phyloP scores from a whole-genome alignment of 345 rosid genomes.

The Syzygium jambos region DNA sequence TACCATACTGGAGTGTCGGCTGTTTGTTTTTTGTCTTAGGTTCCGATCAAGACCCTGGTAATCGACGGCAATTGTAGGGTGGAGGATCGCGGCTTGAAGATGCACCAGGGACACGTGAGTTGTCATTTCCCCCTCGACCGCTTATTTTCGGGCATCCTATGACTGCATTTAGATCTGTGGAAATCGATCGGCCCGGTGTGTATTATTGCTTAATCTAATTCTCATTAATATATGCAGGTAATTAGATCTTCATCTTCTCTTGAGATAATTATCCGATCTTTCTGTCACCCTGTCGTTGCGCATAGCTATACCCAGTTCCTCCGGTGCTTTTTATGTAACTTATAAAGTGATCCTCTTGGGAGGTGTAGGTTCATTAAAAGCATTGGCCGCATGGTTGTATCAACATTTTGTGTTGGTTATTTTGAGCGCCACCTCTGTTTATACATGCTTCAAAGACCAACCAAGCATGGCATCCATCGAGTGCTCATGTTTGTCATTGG shows the following conservation, averaged over 20 bases:
- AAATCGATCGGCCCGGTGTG: neutral
- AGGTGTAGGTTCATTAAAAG: neutral
- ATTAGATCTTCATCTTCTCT: neutral
- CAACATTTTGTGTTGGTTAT: neutral
- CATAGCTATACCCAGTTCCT: neutral
- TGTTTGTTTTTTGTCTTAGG: slow-evolving; percentile 27
- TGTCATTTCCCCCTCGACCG: neutral
- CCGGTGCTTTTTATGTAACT: neutral
- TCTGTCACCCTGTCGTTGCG: neutral
- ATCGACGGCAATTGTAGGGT: slow-evolving; percentile 98
- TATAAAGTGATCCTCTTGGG: neutral
- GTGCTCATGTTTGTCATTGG: neutral
- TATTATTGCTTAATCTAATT: neutral
- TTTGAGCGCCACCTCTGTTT: neutral
- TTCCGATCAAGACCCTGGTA: slow-evolving; percentile 89
- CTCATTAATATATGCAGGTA: neutral
- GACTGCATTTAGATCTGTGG: neutral
- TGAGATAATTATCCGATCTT: neutral
- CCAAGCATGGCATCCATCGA: neutral
- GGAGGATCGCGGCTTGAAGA: slow-evolving; percentile 99
- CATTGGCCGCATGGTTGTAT: neutral
- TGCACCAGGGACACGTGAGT: slow-evolving; percentile 93
- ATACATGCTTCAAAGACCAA: neutral
- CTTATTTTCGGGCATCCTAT: neutral
- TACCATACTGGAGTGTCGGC: neutral